Conservation (phyloP, 345 rosid species). For the Kernera saxatilis region DNA sequence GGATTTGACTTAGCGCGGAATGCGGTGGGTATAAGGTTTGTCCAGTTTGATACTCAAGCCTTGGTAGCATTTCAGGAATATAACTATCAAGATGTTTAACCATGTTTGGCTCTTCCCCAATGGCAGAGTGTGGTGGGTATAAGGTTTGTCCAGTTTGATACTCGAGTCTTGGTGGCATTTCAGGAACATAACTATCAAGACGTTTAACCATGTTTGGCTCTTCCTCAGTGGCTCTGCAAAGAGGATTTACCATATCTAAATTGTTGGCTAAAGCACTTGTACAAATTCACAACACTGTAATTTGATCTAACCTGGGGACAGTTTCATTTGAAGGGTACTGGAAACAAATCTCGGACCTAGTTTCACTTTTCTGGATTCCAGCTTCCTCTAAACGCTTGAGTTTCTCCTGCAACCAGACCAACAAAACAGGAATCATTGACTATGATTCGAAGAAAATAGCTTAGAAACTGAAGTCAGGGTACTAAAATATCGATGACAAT, state of each 20-base stretch:
- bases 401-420: constrained; percentile 40
- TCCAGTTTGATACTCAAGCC: constrained; percentile 34
- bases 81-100: constrained; percentile 22
- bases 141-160: constrained; percentile 39
- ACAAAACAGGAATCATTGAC: constrained; percentile 8
- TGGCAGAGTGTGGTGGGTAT: constrained; percentile 14
- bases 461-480: background rate
- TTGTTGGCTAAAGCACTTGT: background rate
- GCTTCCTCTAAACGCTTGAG: constrained; percentile 31
- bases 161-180: constrained; percentile 31
- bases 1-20: constrained; percentile 17
- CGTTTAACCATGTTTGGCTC: constrained; percentile 24
- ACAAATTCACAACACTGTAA: background rate
- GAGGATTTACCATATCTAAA: constrained; percentile 1
- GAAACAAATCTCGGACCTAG: constrained; percentile 42
- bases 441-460: constrained; percentile 2
- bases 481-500: background rate
- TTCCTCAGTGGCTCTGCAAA: constrained; percentile 41
- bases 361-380: constrained; percentile 31
- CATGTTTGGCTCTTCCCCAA: constrained; percentile 28
- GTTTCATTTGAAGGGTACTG: constrained; percentile 34
- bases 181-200: constrained; percentile 5
- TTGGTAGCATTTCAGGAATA: constrained; percentile 34
- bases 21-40: constrained; percentile 33
- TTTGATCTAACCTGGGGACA: constrained; percentile 41